Conservation (phyloP, 2,329 filamentous ascomycete genomes). For the Dactylonectria estremocensis region DNA sequence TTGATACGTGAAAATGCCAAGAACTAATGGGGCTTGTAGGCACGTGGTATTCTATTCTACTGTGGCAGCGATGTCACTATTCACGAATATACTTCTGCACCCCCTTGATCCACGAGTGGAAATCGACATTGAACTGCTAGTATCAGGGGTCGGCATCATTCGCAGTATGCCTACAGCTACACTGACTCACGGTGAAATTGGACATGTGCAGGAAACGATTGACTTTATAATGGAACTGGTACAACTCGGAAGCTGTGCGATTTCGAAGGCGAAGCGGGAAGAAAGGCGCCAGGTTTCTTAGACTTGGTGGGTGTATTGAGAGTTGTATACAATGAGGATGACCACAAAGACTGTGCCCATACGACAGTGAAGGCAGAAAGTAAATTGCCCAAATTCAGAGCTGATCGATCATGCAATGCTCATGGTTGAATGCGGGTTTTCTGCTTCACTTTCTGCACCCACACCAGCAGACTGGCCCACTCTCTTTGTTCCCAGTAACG, state of each 20-base stretch:
- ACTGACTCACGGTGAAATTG: conserved; percentile 53
- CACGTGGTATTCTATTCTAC: conserved; percentile 71
- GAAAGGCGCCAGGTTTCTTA: background rate
- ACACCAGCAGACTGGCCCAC: too few relatives aligned
- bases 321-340: background rate
- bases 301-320: background rate
- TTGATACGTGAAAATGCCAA: too few relatives aligned
- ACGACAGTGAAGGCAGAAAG: too few relatives aligned
- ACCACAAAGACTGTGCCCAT: too few relatives aligned
- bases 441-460: too few relatives aligned
- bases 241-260: conserved; percentile 60
- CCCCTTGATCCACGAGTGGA: conserved; percentile 60
- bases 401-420: too few relatives aligned
- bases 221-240: conserved; percentile 62
- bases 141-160: conserved; percentile 60
- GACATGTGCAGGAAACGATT: conserved; percentile 58
- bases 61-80: conserved; percentile 67
- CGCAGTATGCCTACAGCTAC: conserved; percentile 53
- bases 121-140: conserved; percentile 64
- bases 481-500: too few relatives aligned
- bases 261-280: conserved; percentile 37
- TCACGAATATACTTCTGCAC: conserved; percentile 67
- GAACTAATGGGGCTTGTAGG: conserved; percentile 53
- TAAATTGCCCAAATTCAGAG: too few relatives aligned
- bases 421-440: too few relatives aligned